Conservation (phyloP, 2,329 filamentous ascomycete genomes). For the Colletotrichum tropicicola region DNA sequence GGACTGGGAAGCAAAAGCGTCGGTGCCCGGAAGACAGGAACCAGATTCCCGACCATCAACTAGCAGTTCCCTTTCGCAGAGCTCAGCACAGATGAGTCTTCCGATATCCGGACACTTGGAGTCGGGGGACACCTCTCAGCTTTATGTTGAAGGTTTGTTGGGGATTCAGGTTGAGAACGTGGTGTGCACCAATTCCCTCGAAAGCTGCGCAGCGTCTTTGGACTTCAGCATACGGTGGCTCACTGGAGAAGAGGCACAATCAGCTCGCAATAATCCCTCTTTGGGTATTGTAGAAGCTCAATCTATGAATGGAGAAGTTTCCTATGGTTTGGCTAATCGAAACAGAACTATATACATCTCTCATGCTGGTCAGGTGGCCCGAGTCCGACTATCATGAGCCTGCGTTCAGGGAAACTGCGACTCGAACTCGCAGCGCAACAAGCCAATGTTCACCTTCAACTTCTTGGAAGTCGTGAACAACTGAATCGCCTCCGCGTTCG, state of each 20-base stretch:
- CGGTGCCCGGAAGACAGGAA: background rate
- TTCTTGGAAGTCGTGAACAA: background rate
- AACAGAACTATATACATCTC: background rate
- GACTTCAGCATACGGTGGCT: background rate
- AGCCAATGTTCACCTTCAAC: background rate
- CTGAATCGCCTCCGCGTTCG: background rate
- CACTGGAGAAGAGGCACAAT: background rate
- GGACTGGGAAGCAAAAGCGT: background rate
- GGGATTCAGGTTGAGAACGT: background rate
- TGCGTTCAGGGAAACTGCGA: background rate
- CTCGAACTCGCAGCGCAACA: conserved; percentile 4
- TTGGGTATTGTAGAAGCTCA: background rate
- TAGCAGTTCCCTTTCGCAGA: background rate
- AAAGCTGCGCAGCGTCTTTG: background rate
- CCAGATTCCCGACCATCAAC: background rate
- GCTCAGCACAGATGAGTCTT: background rate
- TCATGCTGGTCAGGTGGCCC: background rate
- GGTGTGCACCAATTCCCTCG: background rate
- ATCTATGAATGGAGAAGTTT: background rate
- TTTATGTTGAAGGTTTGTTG: background rate
- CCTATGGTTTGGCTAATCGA: background rate
- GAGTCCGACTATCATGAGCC: background rate
- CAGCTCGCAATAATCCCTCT: background rate
- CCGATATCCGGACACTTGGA: background rate
- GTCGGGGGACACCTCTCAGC: background rate